Evolutionary conservation across 2,329 filamentous ascomycete species (phyloP), one percentile per base, ranked within the genome.

Genomic region (Aspergillus sojae): DNA sequence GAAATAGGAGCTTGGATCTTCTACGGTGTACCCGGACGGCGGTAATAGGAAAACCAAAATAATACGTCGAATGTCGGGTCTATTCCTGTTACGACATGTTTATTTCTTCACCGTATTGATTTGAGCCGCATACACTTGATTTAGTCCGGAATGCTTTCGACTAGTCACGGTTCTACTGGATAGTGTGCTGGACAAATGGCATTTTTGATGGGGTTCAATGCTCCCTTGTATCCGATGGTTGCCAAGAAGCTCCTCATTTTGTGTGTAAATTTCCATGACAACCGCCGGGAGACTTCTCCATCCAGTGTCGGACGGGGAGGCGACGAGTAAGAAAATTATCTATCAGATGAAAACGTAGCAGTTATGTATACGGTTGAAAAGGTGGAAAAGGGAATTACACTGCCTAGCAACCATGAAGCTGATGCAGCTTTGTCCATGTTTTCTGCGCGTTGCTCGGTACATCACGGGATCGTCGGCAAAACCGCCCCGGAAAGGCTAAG

Each of bases 381-480:
- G n/a, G 48, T 16, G 55, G 52, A 34, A n/a, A 52, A 62, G 39
- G 52, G 52, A 46, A 39, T 23, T 30, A 62, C 19, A 41, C 34
- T 28, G 28, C 32, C 26, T 59, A 52, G 43, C 52, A 55, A 55
- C 52, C 30, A 36, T 39, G 32, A 34, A 54, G 50, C 50, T 53
- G 50, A 53, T 34, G 52, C 46, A 50, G 46, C 32, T 54, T 5
- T 55, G 32, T 34, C 50, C 52, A 55, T 55, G n/a, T 55, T 55
- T 55, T 55, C 52, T 55, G 52, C 61, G 62, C 41, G 65, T 66
- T 69, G 70, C 66, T 77, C 75, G 76, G 76, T 74, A 74, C 74
- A 78, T 78, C 75, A 77, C 76, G 76, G 76, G 76, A 78, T 72
- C 72, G 71, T 77, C 76, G 76, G 76, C 75, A 78, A 78, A 79